Evolutionary conservation across 768 basidiomycete species (phyloP).

Genomic region (Thelephora ganbajun): DNA sequence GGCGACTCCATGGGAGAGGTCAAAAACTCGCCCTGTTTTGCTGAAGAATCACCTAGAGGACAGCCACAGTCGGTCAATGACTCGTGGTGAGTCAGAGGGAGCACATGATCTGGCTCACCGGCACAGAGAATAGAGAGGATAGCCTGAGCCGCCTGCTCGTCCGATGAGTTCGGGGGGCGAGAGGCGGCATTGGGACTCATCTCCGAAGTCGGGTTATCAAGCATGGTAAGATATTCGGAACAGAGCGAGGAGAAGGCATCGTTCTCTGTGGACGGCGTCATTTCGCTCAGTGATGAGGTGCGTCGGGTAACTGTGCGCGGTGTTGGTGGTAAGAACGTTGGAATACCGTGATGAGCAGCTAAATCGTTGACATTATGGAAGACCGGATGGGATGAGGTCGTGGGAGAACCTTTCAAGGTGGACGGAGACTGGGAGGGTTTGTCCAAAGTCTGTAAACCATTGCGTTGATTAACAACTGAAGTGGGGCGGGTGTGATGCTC

Average conservation of each 20-base stretch:
- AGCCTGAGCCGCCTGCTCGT: constrained; percentile 16
- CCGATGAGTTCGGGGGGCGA: constrained; percentile 1
- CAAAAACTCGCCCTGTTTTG: constrained; percentile 20
- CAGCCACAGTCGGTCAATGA: neutral
- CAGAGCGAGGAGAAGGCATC: constrained; percentile 23
- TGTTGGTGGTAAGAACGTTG: constrained; percentile 44
- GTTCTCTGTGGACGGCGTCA: constrained; percentile 7
- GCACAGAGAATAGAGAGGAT: constrained; percentile 23
- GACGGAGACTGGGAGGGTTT: neutral
- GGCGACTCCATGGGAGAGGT: constrained; percentile 30
- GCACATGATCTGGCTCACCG: constrained; percentile 13
- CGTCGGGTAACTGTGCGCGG: constrained; percentile 38
- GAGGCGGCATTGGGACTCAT: constrained; percentile 15
- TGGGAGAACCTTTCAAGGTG: constrained; percentile 27
- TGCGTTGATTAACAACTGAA: neutral
- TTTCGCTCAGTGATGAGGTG: constrained; percentile 15
- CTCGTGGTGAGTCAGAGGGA: neutral
- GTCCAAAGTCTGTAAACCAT: neutral
- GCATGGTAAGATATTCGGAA: constrained; percentile 50
- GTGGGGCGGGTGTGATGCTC: neutral
- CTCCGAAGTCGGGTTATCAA: constrained; percentile 23
- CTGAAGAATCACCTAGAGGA: constrained; percentile 15
- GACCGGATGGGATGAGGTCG: constrained; percentile 39
- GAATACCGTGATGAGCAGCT: constrained; percentile 61
- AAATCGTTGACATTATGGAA: constrained; percentile 47